Evolutionary conservation across 495 filamentous ascomycete species (phyloP), one percentile per base, ranked within the genome.

Genomic region (Lichenothelia convexa): DNA sequence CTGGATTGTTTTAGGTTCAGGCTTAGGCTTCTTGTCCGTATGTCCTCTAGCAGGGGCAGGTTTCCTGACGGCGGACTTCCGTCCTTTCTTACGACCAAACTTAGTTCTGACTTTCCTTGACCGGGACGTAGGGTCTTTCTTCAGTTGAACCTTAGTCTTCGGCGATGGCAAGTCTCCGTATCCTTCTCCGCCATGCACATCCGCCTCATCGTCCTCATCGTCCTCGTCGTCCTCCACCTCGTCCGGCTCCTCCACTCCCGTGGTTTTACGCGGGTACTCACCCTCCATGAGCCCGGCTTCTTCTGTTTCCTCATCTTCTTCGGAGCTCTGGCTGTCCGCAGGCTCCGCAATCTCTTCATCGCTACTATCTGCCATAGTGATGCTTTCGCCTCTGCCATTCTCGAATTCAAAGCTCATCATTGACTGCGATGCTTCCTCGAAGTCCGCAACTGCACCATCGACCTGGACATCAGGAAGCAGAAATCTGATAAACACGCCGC

Each of bases 401-500:
- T 81, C 78, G 40, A 69, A 79, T 36, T 60, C 72, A 42, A 73
- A 71, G 49, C 67, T 73, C 67, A 74, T 73, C 59, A 40, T 42
- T 24, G 39, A 42, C 27, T 12, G 17, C 55, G 40, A 61, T 50
- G 65, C 59, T 8, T 51, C 32, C 22, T 49, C 50, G 18, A 67
- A 56, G 41, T 79, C 71, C 18, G 65, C 75, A 23, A 73, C 75
- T 6, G 77, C 78, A 45, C 77, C 72, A 9, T 77, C 76, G 26
- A 67, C 56, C 4, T 73, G 63, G 3, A 77, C 71, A 36, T 83
- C 78, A 38, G 81, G 83, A 35, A 89, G 65, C 17, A 77, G 49
- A 44, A 92, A 89, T 21, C 57, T 57, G 34, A 89, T 74, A 27
- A 70, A 63, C 9, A 89, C 78, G 26, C 76, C 72, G 45, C 81